These are phyloP conservation scores for Aspergillus sp. DNA, from an alignment of 2,329 filamentous ascomycete genomes.

Conservation along the genomic window DNA sequence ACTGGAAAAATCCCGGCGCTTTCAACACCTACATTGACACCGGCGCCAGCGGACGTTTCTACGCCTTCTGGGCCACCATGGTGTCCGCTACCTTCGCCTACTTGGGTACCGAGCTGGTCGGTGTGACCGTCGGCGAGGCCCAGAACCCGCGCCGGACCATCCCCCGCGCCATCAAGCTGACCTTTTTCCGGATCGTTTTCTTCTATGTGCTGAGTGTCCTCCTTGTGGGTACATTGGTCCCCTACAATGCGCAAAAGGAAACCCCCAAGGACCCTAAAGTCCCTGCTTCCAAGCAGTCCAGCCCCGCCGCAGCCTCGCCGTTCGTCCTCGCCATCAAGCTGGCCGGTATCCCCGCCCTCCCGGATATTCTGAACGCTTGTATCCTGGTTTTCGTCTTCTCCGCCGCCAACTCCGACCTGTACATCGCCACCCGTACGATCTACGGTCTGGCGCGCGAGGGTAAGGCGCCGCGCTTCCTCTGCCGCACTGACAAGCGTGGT, in stretches of 20 bases:
- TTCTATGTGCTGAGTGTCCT: slow-evolving; percentile 76
- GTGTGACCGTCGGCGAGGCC: slow-evolving; percentile 75
- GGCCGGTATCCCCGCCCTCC: slow-evolving; percentile 62
- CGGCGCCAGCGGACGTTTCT: slow-evolving; percentile 54
- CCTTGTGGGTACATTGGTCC: slow-evolving; percentile 73
- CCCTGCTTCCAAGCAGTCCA: slow-evolving; percentile 52
- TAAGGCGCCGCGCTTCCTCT: slow-evolving; percentile 70
- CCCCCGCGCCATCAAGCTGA: slow-evolving; percentile 74
- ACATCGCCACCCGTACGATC: slow-evolving; percentile 71
- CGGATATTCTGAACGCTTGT: slow-evolving; percentile 69
- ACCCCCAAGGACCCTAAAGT: slow-evolving; percentile 65
- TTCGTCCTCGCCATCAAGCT: slow-evolving; percentile 72
- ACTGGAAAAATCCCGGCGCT: slow-evolving; percentile 64
- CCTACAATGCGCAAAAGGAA: slow-evolving; percentile 63
- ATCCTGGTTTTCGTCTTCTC: slow-evolving; percentile 76
- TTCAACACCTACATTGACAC: slow-evolving; percentile 50
- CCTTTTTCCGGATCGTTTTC: slow-evolving; percentile 77
- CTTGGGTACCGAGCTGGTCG: slow-evolving; percentile 72
- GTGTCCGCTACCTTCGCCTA: slow-evolving; percentile 78
- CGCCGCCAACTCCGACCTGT: slow-evolving; percentile 74
- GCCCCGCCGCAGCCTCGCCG: slow-evolving; percentile 63
- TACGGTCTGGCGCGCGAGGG: slow-evolving; percentile 71
- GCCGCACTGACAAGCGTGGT: slow-evolving; percentile 67
- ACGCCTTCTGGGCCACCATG: slow-evolving; percentile 68
- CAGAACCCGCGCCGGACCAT: slow-evolving; percentile 77